These are phyloP conservation scores for Plantago major DNA, from an alignment of 257 asterid genomes.

Conservation along the genomic window DNA sequence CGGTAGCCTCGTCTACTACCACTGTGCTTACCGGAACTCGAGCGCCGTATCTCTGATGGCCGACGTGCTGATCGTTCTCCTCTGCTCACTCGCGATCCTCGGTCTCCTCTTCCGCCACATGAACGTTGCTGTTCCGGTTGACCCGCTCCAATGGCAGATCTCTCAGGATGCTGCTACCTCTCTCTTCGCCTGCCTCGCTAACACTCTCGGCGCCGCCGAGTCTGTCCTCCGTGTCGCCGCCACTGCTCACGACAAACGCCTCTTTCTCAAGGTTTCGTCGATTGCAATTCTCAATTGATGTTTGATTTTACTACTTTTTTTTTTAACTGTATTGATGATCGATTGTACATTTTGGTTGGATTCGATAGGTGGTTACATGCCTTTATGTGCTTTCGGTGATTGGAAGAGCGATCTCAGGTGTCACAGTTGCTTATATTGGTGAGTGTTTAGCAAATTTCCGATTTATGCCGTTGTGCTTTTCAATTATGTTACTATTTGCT, in stretches of 20 bases:
- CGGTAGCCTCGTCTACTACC: slow-evolving; percentile 83
- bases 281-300: slow-evolving; percentile 2
- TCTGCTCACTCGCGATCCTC: slow-evolving; percentile 86
- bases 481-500: not conserved
- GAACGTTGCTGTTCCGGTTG: slow-evolving; percentile 93
- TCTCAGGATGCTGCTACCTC: slow-evolving; percentile 79
- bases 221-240: slow-evolving; percentile 99
- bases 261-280: slow-evolving; percentile 64
- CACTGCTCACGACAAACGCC: slow-evolving; percentile 92
- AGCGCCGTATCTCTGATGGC: slow-evolving; percentile 75
- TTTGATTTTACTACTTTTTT: not conserved
- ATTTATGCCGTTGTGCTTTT: not conserved
- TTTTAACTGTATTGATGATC: not conserved
- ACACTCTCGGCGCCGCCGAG: slow-evolving; percentile 95
- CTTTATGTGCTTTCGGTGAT: slow-evolving; percentile 77
- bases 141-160: slow-evolving; percentile 98
- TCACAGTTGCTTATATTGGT: slow-evolving; percentile 84
- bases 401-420: slow-evolving; percentile 77
- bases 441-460: not conserved
- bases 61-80: slow-evolving; percentile 82
- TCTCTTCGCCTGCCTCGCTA: slow-evolving; percentile 82
- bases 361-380: slow-evolving; percentile 55
- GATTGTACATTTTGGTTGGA: not conserved
- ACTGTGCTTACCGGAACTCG: slow-evolving; percentile 76
- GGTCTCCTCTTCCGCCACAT: slow-evolving; percentile 97